Evolutionary conservation across 768 basidiomycete genomes (phyloP), one percentile per base, ranked within the genome.

Genomic region (Termitomyces sp.): DNA sequence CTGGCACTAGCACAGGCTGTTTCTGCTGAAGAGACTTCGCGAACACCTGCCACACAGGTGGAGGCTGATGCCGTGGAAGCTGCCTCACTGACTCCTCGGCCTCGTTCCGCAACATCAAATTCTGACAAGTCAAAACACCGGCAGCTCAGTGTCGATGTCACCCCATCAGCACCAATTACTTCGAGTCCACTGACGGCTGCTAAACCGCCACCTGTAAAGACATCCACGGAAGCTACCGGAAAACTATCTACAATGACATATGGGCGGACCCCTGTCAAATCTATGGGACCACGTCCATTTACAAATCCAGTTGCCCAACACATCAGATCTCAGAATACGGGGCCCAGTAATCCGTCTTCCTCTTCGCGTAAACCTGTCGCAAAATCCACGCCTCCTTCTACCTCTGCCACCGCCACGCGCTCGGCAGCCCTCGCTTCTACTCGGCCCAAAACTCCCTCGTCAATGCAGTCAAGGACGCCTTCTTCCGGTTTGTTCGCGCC

Each of bases 401-500:
- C 67, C 10, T 60, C 71, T n/a, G 19, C 64, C 6, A 66, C 70
- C 32, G 67, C 70, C 4, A 64, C 69, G 26, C 65, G 68, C 21
- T 35, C 58, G 10, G 17, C 35, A 11, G 11, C 9, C n/a, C 38
- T 60, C 44, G 22, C 53, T 22, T 46, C 64, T 17, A 47, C 59
- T 9, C 65, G 68, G 32, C 62, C 70, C 24, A 70, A 71, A 62
- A 72, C 73, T 0, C 70, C 73, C 19, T 59, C 73, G 8, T 62
- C 69, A 2, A 64, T 69, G 17, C 75, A 79, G 53, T 77, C 81
- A 35, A 88, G 85, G 70, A 85, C 84, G 0, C 83, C 85, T 2
- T 79, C 82, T 5, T 74, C 82, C 2, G 84, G 87, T 12, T 67
- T 91, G 21, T 90, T 86, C 63, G 89, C 90, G 7, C 90, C 90